Percentiles rank a stretch among this genome's conserved stretches.
Conservation (phyloP, 345 rosid genomes). For the Salix viminalis region DNA sequence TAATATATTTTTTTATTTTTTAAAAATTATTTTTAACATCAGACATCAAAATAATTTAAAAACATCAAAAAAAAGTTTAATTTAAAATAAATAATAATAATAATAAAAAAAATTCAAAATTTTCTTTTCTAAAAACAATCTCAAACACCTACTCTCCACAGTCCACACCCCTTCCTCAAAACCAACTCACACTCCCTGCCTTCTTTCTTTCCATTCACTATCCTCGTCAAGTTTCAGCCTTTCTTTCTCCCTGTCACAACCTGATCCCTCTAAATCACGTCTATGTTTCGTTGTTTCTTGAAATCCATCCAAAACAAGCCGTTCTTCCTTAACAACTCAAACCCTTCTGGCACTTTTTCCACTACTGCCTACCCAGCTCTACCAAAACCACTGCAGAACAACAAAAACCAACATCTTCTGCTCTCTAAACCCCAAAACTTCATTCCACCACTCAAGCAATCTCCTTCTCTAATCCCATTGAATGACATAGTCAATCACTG, state of each 20-base stretch:
- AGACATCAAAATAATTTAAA: too few relatives aligned
- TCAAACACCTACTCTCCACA: accelerated
- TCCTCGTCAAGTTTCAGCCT: too few relatives aligned
- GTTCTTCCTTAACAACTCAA: constrained; percentile 2
- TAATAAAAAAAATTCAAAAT: too few relatives aligned
- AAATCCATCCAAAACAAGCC: constrained; percentile 15
- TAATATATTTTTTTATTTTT: too few relatives aligned
- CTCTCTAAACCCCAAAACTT: constrained; percentile 8
- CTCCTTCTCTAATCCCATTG: constrained; percentile 20
- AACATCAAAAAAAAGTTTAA: too few relatives aligned
- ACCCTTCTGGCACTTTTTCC: constrained; percentile 8
- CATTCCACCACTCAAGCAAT: neutral
- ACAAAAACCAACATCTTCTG: neutral
- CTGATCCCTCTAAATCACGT: neutral
- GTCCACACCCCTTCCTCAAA: too few relatives aligned
- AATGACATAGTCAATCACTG: constrained; percentile 15
- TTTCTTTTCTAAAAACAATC: too few relatives aligned
- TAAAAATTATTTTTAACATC: too few relatives aligned
- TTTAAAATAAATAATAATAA: too few relatives aligned
- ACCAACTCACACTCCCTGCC: too few relatives aligned
- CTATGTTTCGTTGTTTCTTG: constrained; percentile 35
- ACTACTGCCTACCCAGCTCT: constrained; percentile 3
- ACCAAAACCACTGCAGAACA: neutral
- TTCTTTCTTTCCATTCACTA: too few relatives aligned
- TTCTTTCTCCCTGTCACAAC: neutral